Evolutionary conservation across 208 protist genomes (phyloP).

Genomic region (Balamuthia mandrillaris): DNA sequence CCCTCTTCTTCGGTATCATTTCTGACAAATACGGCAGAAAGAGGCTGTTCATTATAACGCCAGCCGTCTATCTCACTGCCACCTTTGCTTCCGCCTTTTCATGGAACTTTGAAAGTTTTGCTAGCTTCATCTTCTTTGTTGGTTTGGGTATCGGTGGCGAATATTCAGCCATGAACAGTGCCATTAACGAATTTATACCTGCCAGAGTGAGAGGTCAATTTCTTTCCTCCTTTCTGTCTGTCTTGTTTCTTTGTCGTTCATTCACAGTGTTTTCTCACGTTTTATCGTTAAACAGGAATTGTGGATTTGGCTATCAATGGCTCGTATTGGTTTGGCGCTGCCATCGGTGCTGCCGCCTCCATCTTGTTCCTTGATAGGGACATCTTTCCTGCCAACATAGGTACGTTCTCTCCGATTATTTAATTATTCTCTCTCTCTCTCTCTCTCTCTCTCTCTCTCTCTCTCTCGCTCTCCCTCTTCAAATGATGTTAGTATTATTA

Average conservation of each 20-base stretch:
- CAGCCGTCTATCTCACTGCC: not conserved
- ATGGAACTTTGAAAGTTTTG: slow-evolving; percentile 23
- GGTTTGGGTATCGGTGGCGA: slow-evolving; percentile 31
- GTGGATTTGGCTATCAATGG: slow-evolving; percentile 26
- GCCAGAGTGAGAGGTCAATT: too few relatives aligned
- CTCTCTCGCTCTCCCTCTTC: too few relatives aligned
- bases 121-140: not conserved
- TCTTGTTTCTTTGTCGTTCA: too few relatives aligned
- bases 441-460: too few relatives aligned
- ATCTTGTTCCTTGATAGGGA: not conserved
- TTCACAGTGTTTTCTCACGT: not conserved
- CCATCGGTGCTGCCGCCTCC: not conserved
- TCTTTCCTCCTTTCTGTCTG: too few relatives aligned
- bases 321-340: slow-evolving; percentile 18
- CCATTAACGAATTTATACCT: slow-evolving; percentile 41
- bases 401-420: too few relatives aligned
- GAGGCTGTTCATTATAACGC: slow-evolving; percentile 25
- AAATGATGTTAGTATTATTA: too few relatives aligned
- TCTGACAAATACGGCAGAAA: slow-evolving; percentile 20
- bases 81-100: slow-evolving; percentile 26
- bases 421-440: too few relatives aligned
- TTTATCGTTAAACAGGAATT: not conserved
- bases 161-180: slow-evolving; percentile 40
- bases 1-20: not conserved
- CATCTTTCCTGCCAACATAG: not conserved